Evolutionary conservation across 106 monocot species (phyloP), one percentile per base, ranked within the genome.

Genomic region (Amphibolis antarctica): DNA sequence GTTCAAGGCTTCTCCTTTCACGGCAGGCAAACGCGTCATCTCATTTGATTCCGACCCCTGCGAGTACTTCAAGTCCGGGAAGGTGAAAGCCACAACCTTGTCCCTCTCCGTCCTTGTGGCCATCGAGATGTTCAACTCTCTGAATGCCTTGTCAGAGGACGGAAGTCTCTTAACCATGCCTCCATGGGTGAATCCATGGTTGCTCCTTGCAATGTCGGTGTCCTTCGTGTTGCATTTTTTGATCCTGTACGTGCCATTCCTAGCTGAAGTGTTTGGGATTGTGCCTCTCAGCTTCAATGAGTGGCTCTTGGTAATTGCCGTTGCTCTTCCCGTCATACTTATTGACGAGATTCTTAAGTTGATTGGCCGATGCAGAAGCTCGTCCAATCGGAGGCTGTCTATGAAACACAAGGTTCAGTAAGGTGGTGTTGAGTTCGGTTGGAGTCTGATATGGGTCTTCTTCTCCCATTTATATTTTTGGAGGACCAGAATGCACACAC

Each of bases 181-280:
- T n/a, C 91, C 91, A 12, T 91, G 91, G 91, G 91, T 92, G 56
- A 86, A 92, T 68, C 92, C 92, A 0, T 92, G 86, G 86, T 77
- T 92, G 22, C 74, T 92, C 15, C 64, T 84, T 28, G 92, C 92
- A 31, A 92, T 92, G 86, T 79, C 92, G 1, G 20, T 86, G 15
- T 92, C 92, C 0, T 92, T 92, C 28, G 92, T 67, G 4, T 71
- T 92, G 10, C 92, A 92, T 69, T 86, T 92, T 66, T 53, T 92
- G 54, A 84, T 92, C 51, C 43, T 92, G 0, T 92, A 92, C 24
- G 91, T 86, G 49, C 91, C 91, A 5, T 79, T 92, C 64, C 74
- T 74, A 0, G 66, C 74, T 12, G 48, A 66, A 43, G 59, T 74
- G 15, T 74, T 74, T 51, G 74, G 74, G 15, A 74, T 74, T 24